Conservation (phyloP, 2,329 filamentous ascomycete genomes). For the Nemania serpens region DNA sequence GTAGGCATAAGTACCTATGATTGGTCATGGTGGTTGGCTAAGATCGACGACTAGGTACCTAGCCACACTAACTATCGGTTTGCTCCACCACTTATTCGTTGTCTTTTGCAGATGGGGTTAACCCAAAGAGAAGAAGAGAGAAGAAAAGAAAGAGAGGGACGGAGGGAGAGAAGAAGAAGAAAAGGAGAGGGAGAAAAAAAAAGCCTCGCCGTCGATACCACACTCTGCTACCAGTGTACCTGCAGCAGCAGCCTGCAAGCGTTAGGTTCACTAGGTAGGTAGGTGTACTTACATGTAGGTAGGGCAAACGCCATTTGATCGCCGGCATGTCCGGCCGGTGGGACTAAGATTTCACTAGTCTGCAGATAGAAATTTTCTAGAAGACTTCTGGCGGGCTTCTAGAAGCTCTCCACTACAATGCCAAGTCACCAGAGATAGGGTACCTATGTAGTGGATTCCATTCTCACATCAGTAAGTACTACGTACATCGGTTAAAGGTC, state of each 20-base stretch:
- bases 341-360: constrained; percentile 20
- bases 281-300: neutral
- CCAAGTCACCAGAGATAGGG: constrained; percentile 5
- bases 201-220: too few relatives aligned
- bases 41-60: constrained; percentile 1
- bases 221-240: too few relatives aligned
- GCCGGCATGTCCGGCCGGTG: constrained; percentile 35
- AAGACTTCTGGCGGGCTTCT: constrained; percentile 35
- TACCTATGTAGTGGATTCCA: constrained; percentile 14
- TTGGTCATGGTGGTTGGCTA: neutral
- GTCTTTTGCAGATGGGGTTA: neutral
- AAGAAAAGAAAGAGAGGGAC: too few relatives aligned
- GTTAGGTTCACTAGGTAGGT: too few relatives aligned
- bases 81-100: neutral
- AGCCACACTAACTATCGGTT: neutral
- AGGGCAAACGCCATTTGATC: constrained; percentile 17
- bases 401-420: constrained; percentile 22
- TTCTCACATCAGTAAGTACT: constrained; percentile 8
- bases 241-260: too few relatives aligned
- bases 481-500: constrained; percentile 2
- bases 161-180: too few relatives aligned
- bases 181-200: too few relatives aligned
- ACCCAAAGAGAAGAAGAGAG: neutral
- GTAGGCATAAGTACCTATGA: neutral
- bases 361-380: constrained; percentile 34